Percentiles rank a stretch among this genome's conserved stretches.
phyloP scores from a whole-genome alignment of 176 grass and related monocot genomes.

The Elymus sibiricus region DNA sequence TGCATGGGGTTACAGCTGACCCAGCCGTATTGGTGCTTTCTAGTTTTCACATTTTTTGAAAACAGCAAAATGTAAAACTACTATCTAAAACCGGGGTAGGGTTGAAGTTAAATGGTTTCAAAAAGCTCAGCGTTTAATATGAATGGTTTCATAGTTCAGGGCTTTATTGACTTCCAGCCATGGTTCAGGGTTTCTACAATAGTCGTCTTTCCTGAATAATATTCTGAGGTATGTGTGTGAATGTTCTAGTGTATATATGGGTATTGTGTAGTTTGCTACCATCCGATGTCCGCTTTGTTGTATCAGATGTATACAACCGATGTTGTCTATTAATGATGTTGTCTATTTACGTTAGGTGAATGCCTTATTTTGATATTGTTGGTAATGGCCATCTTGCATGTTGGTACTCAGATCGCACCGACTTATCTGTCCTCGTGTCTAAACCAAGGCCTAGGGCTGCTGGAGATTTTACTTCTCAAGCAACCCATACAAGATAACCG shows the following conservation, averaged over 20 bases:
- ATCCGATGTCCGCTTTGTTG: background rate
- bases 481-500: conserved; percentile 79
- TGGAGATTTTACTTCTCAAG: conserved; percentile 90
- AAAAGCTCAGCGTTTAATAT: background rate
- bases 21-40: background rate
- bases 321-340: conserved; percentile 15
- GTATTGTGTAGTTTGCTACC: conserved; percentile 1
- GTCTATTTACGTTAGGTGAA: conserved; percentile 16
- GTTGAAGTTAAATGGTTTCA: background rate
- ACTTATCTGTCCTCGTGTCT: conserved; percentile 88
- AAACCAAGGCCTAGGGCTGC: conserved; percentile 79
- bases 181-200: background rate
- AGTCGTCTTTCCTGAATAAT: background rate
- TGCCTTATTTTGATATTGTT: conserved; percentile 3
- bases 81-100: background rate
- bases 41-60: background rate
- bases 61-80: background rate
- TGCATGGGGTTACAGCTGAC: background rate
- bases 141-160: background rate
- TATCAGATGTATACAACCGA: background rate
- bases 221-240: background rate
- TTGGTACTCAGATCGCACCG: conserved; percentile 79
- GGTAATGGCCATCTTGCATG: conserved; percentile 26
- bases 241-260: background rate
- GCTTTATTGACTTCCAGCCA: background rate